These are phyloP conservation scores for Rhizoclosmatium sp. DNA, from an alignment of 192 early-diverging fungal genomes.

Conservation along the genomic window DNA sequence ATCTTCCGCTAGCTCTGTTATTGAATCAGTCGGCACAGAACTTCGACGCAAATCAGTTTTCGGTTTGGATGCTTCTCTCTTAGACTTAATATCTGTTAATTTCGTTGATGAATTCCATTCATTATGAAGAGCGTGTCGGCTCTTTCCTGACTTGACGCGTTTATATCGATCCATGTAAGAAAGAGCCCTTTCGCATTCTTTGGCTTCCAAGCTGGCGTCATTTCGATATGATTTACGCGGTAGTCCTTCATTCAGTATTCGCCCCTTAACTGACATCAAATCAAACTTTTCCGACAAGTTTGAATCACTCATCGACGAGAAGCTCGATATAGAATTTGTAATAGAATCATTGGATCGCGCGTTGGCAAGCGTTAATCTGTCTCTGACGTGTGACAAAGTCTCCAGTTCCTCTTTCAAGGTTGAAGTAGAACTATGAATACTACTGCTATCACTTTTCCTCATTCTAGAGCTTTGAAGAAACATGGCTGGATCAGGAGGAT, in stretches of 20 bases:
- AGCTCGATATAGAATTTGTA: background rate
- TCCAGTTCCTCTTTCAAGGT: constrained; percentile 22
- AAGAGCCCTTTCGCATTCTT: constrained; percentile 3
- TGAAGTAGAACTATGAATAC: background rate
- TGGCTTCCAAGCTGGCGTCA: constrained; percentile 2
- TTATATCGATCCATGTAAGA: constrained; percentile 9
- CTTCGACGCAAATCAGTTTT: too few relatives aligned
- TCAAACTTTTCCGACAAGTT: background rate
- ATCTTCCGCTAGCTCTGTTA: too few relatives aligned
- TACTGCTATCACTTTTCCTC: background rate
- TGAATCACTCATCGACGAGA: too few relatives aligned
- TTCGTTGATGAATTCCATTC: constrained; percentile 23
- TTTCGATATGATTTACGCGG: background rate
- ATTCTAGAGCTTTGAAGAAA: background rate
- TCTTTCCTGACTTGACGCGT: background rate
- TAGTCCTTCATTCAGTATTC: background rate
- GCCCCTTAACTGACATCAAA: background rate
- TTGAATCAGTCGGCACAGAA: too few relatives aligned
- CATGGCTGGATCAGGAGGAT: background rate
- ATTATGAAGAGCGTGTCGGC: background rate
- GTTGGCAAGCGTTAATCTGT: background rate
- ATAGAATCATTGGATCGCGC: background rate
- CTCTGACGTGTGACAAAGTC: background rate
- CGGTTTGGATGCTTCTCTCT: too few relatives aligned
- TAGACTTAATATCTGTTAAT: background rate